These are phyloP conservation scores for Phaseolus coccineus DNA, from an alignment of 331 rosid genomes.

Conservation along the genomic window DNA sequence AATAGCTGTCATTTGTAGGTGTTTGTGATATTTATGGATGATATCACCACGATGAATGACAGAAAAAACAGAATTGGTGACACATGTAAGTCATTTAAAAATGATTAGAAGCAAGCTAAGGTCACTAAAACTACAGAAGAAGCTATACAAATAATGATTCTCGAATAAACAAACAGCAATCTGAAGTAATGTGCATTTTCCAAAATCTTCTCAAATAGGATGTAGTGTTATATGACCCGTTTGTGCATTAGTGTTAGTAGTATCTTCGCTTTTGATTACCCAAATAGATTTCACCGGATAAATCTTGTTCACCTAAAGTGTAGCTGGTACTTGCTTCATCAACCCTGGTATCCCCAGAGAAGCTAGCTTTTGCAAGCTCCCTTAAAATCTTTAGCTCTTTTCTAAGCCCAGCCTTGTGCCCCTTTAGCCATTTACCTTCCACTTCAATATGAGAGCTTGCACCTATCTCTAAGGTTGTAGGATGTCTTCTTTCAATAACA, in stretches of 20 bases:
- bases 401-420: conserved; percentile 48
- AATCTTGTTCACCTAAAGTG: conserved; percentile 24
- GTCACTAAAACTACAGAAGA: conserved; percentile 21
- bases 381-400: conserved; percentile 66
- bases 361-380: conserved; percentile 74
- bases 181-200: conserved; percentile 8
- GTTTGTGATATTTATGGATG: no score
- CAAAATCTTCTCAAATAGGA: conserved; percentile 12
- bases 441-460: conserved; percentile 42
- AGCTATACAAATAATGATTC: conserved; percentile 32
- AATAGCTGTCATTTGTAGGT: no score
- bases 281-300: conserved; percentile 19
- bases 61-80: background rate
- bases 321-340: conserved; percentile 69
- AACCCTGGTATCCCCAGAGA: conserved; percentile 49
- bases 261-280: conserved; percentile 38
- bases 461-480: conserved; percentile 28
- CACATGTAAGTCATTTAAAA: conserved; percentile 1
- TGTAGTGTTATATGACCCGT: background rate
- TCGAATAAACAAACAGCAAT: conserved; percentile 1
- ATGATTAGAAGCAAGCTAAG: conserved; percentile 31
- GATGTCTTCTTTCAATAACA: conserved; percentile 39
- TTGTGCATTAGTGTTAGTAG: conserved; percentile 2
- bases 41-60: no score
- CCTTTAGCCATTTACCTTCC: conserved; percentile 60